phyloP scores from a whole-genome alignment of 352 stramenopile species.

The Globisporangium paroecandrum region DNA sequence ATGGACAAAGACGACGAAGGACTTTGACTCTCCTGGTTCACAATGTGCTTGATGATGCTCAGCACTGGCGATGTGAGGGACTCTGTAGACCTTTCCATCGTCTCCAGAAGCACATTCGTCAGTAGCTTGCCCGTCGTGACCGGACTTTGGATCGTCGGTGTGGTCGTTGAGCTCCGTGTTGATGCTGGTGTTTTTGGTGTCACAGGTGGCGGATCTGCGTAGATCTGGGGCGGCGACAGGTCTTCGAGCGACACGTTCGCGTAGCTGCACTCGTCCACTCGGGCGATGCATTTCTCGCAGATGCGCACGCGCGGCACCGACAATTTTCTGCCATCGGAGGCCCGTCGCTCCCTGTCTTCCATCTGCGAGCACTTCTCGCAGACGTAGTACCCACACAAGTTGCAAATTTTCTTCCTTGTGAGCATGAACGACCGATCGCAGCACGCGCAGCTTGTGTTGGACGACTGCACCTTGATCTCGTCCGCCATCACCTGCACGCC shows the following conservation, averaged over 20 bases:
- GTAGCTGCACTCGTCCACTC: conserved; percentile 12
- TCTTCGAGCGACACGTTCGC: conserved; percentile 7
- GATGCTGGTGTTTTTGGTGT: neutral
- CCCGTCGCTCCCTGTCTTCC: conserved; percentile 12
- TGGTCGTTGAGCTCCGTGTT: neutral
- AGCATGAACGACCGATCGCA: conserved; percentile 15
- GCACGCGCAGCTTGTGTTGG: conserved; percentile 14
- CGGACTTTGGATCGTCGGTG: neutral
- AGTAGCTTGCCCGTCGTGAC: conserved; percentile 12
- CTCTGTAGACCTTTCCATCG: conserved; percentile 9
- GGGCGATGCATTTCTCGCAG: conserved; percentile 13
- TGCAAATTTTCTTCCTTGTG: conserved; percentile 6
- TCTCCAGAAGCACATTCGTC: conserved; percentile 20
- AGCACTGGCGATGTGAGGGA: conserved; percentile 20
- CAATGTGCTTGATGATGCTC: conserved; percentile 30
- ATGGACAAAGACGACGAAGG: neutral
- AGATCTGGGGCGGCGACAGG: conserved; percentile 1
- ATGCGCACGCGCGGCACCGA: conserved; percentile 4
- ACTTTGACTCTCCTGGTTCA: conserved; percentile 5
- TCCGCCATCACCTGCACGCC: conserved; percentile 15
- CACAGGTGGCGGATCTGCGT: neutral
- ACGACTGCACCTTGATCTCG: conserved; percentile 11
- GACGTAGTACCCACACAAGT: conserved; percentile 18
- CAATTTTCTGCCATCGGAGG: no score
- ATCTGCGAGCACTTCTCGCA: conserved; percentile 15